Percentiles rank a stretch among this genome's conserved stretches.
These are phyloP conservation scores for Phytopythium helicoides DNA, from an alignment of 352 stramenopile genomes.

Conservation along the genomic window DNA sequence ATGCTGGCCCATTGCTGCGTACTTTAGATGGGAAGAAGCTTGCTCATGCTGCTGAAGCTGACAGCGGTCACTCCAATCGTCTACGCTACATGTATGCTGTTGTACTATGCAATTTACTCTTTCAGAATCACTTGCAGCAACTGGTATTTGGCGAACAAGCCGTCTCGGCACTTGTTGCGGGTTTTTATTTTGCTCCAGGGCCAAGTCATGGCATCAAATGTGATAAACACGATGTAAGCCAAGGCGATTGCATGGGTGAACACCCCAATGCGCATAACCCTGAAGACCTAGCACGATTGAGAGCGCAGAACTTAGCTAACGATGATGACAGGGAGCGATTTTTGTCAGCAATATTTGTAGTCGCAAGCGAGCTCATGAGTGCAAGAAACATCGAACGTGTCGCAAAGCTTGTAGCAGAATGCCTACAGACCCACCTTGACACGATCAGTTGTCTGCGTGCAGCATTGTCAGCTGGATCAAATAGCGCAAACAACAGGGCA, in stretches of 20 bases:
- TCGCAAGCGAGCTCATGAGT: constrained; percentile 64
- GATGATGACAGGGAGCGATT: constrained; percentile 68
- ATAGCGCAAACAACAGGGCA: background rate
- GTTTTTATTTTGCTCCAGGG: constrained; percentile 39
- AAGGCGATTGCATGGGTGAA: background rate
- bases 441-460: background rate
- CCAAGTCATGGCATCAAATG: background rate
- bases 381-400: constrained; percentile 56
- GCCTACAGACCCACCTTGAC: constrained; percentile 27
- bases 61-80: constrained; percentile 23
- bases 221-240: background rate
- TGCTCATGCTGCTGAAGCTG: constrained; percentile 34
- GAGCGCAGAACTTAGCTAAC: constrained; percentile 43
- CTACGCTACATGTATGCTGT: constrained; percentile 64
- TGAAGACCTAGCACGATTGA: constrained; percentile 20
- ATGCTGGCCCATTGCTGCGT: constrained; percentile 47
- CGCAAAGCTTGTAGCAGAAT: constrained; percentile 47
- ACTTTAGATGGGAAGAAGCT: constrained; percentile 56
- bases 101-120: constrained; percentile 66
- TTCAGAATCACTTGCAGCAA: constrained; percentile 63
- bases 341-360: constrained; percentile 59
- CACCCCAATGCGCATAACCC: background rate
- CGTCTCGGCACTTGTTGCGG: constrained; percentile 45
- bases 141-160: constrained; percentile 60
- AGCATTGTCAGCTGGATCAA: background rate